Evolutionary conservation across 1,284 basidiomycete genomes (phyloP), one percentile per base, ranked within the genome.

Genomic region (Kwoniella shivajii): DNA sequence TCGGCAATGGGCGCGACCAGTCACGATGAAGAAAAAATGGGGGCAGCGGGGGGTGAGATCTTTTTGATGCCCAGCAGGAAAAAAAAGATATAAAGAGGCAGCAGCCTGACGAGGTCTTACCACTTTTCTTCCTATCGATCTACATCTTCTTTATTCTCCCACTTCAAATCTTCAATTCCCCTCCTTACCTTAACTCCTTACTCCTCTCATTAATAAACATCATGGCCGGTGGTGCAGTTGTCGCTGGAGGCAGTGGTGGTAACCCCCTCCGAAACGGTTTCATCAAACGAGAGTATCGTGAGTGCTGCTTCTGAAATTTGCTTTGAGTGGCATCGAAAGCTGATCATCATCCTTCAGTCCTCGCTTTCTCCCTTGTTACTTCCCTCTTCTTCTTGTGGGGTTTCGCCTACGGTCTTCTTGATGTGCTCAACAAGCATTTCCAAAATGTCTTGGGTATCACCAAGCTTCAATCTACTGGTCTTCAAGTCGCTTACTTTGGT

Each of bases 401-500:
- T 67, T 72, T 77, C 71, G 76, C 77, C 14, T 80, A 81, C 67
- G 80, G 88, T 81, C 84, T 92, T 50, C 86, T 92, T 62, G 90
- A 92, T 75, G 89, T 91, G 31, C 81, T 92, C 55, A 89, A 90
- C 75, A 81, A 82, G 56, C 84, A 90, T 50, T 83, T 91, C 59
- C 80, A 85, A 52, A 82, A 83, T 42, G 86, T 92, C 30, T 84
- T 87, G 51, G 79, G 81, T 20, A 90, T 96, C 72, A 82, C 83
- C 42, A 88, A 87, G 67, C 83, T 88, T 18, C 85, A 91, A 73
- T 90, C 88, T 43, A 90, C 91, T 1, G 84, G 90, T 58, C 82
- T 94, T 30, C 91, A 94, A 71, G 83, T 90, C 7, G 88, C 89
- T 4, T 93, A 92, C 77, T 93, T 92, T 64, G 60, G 54, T 57